Percentiles rank a stretch among this genome's conserved stretches.
Conservation (phyloP, 768 basidiomycete genomes). For the Hypsizygus marmoreus region DNA sequence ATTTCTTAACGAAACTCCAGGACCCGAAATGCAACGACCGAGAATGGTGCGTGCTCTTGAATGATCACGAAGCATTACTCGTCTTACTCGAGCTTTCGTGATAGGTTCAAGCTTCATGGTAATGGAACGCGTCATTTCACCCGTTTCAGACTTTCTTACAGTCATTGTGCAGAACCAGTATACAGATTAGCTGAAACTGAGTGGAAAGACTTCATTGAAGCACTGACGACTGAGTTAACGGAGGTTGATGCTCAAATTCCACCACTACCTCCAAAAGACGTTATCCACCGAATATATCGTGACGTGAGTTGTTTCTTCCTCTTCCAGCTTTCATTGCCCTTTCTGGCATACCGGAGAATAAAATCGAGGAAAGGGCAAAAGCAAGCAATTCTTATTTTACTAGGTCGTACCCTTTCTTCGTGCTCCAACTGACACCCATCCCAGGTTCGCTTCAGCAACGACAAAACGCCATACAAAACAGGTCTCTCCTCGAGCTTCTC, state of each 20-base stretch:
- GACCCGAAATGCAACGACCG: constrained; percentile 83
- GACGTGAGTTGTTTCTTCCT: constrained; percentile 55
- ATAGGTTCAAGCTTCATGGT: constrained; percentile 88
- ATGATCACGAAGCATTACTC: too few relatives aligned
- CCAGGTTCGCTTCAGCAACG: constrained; percentile 86
- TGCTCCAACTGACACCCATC: background rate
- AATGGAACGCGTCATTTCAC: too few relatives aligned
- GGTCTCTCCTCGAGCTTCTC: constrained; percentile 83
- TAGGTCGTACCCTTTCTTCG: too few relatives aligned
- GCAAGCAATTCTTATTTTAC: too few relatives aligned
- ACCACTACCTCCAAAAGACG: constrained; percentile 85
- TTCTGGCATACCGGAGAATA: background rate
- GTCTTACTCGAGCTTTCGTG: background rate
- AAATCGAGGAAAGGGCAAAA: background rate
- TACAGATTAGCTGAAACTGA: constrained; percentile 85
- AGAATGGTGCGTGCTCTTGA: constrained; percentile 58
- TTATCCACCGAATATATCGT: constrained; percentile 90
- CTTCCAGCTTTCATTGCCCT: background rate
- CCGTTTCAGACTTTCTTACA: too few relatives aligned
- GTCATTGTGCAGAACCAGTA: constrained; percentile 57
- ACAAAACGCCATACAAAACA: constrained; percentile 95
- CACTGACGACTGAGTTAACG: constrained; percentile 64
- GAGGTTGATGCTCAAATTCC: constrained; percentile 86
- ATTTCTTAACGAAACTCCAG: constrained; percentile 71
- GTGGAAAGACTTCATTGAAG: constrained; percentile 83